Evolutionary conservation across 208 protist species (phyloP).

Genomic region (Trypanosomatidae sp.): DNA sequence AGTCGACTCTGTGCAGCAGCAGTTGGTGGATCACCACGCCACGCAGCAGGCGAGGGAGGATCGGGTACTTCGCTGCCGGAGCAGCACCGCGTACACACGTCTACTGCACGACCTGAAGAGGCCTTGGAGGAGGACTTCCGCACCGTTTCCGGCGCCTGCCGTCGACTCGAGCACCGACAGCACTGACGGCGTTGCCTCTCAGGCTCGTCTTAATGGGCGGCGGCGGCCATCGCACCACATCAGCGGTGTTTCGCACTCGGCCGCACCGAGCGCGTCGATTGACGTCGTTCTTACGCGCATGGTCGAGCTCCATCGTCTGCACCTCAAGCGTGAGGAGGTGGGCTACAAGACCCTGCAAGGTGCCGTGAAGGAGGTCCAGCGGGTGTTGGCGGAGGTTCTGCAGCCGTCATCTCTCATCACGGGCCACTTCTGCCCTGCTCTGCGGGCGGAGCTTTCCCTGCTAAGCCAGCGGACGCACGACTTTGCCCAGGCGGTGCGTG

Average conservation of each 20-base stretch:
- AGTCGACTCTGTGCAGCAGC: neutral
- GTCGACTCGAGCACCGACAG: neutral
- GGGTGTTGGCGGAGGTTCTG: constrained; percentile 29
- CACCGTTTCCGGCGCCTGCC: neutral
- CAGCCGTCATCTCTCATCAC: constrained; percentile 5
- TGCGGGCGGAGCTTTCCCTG: constrained; percentile 18
- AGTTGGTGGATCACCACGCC: neutral
- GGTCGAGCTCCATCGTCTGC: constrained; percentile 25
- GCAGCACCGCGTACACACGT: constrained; percentile 17
- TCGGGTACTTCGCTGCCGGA: constrained; percentile 15
- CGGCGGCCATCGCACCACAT: neutral
- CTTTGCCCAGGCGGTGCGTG: constrained; percentile 11
- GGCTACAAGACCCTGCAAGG: constrained; percentile 23
- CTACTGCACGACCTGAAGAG: constrained; percentile 7
- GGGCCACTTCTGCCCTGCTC: neutral
- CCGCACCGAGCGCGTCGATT: neutral
- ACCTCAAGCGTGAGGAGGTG: constrained; percentile 31
- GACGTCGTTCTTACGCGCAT: constrained; percentile 18
- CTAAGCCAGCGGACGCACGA: constrained; percentile 2
- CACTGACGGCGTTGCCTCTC: neutral
- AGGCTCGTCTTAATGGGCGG: neutral
- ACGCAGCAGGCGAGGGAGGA: neutral
- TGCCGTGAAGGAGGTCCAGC: constrained; percentile 28
- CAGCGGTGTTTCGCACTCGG: neutral
- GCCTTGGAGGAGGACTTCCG: neutral